These are phyloP conservation scores for Cucurbita ficifolia DNA, from an alignment of 306 rosid species.

Conservation along the genomic window DNA sequence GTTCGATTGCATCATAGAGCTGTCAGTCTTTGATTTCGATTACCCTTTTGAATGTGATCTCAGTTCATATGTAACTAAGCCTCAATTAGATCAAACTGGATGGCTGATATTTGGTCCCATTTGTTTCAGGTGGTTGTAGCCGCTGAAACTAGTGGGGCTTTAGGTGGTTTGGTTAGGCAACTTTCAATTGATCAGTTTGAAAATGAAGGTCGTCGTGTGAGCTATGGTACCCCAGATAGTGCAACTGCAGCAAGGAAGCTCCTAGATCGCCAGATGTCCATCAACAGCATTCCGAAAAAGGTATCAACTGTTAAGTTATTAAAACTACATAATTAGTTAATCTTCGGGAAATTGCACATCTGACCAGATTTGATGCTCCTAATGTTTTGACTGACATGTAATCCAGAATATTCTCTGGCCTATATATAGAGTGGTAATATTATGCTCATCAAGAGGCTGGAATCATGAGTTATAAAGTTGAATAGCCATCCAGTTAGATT, in stretches of 20 bases:
- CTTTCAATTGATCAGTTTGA: constrained; percentile 98
- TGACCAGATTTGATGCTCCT: background rate
- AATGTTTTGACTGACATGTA: background rate
- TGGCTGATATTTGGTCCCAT: constrained; percentile 17
- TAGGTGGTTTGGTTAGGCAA: constrained; percentile 98
- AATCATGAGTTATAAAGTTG: background rate
- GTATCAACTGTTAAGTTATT: constrained; percentile 15
- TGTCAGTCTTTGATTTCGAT: constrained; percentile 42
- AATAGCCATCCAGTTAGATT: background rate
- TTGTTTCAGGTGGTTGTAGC: constrained; percentile 78
- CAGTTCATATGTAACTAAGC: background rate
- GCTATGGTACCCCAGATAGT: constrained; percentile 96
- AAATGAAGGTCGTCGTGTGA: constrained; percentile 96
- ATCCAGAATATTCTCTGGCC: background rate
- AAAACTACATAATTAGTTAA: background rate
- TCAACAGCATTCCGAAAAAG: constrained; percentile 90
- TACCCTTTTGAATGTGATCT: constrained; percentile 7
- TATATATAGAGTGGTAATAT: background rate
- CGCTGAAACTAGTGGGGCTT: constrained; percentile 97
- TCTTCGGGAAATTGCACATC: background rate
- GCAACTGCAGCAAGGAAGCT: constrained; percentile 97
- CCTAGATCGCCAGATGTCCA: constrained; percentile 93
- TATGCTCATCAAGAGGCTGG: background rate
- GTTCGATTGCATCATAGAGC: constrained; percentile 99
- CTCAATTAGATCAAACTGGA: background rate